Evolutionary conservation across 495 filamentous ascomycete species (phyloP).

Genomic region (Podospora didyma): DNA sequence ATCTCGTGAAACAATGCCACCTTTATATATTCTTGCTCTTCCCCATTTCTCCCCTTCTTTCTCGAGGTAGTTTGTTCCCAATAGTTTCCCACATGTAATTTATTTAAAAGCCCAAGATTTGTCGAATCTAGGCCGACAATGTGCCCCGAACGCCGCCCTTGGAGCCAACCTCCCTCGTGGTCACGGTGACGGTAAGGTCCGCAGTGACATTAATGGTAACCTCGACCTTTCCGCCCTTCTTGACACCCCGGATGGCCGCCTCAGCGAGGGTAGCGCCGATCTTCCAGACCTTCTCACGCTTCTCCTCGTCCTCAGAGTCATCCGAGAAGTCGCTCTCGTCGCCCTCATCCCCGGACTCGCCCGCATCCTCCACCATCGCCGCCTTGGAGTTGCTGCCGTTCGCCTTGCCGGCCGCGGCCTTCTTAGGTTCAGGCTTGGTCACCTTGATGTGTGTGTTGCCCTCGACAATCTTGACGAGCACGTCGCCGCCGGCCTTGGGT

Average conservation of each 20-base stretch:
- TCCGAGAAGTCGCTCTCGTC: conserved; percentile 59
- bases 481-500: conserved; percentile 75
- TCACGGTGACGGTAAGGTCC: conserved; percentile 73
- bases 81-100: background rate
- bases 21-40: too few relatives aligned
- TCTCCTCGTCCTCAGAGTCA: conserved; percentile 79
- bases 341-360: conserved; percentile 37
- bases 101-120: background rate
- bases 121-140: conserved; percentile 32
- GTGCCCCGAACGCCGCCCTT: conserved; percentile 79
- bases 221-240: conserved; percentile 89
- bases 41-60: too few relatives aligned
- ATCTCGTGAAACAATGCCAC: too few relatives aligned
- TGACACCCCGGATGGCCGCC: conserved; percentile 73
- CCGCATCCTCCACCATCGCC: conserved; percentile 40
- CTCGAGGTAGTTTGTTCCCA: too few relatives aligned
- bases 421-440: conserved; percentile 74
- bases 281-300: conserved; percentile 89
- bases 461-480: conserved; percentile 82
- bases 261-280: conserved; percentile 80
- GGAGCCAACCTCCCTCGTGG: conserved; percentile 78
- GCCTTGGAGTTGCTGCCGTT: conserved; percentile 47
- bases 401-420: conserved; percentile 47
- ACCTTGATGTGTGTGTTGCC: conserved; percentile 85
- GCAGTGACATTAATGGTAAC: conserved; percentile 80